Conservation (phyloP, 2,329 filamentous ascomycete species). For the Ophiocordyceps camponoti-leonardi region DNA sequence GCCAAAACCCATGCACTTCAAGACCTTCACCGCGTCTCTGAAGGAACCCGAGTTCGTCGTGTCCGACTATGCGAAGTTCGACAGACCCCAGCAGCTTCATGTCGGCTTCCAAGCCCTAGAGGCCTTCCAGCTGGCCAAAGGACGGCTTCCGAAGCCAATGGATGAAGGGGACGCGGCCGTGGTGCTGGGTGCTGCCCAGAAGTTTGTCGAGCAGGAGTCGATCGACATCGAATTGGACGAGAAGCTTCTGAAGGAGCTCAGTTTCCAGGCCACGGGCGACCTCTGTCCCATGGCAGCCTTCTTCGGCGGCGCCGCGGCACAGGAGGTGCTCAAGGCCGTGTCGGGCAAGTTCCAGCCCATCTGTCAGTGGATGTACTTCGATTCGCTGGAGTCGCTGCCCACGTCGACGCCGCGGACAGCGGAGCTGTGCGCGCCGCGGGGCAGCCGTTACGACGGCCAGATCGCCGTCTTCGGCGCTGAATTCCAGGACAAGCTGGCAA, state of each 20-base stretch:
- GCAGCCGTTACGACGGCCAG: slow-evolving; percentile 86
- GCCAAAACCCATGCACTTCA: slow-evolving; percentile 86
- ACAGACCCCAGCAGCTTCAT: slow-evolving; percentile 82
- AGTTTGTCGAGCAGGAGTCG: slow-evolving; percentile 57
- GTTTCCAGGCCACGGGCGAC: slow-evolving; percentile 86
- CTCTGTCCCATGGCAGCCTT: slow-evolving; percentile 84
- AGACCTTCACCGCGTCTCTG: slow-evolving; percentile 58
- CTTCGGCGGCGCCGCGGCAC: slow-evolving; percentile 83
- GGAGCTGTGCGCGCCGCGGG: slow-evolving; percentile 71
- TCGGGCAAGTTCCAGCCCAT: slow-evolving; percentile 97
- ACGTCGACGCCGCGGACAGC: slow-evolving; percentile 58
- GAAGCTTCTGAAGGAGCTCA: slow-evolving; percentile 82
- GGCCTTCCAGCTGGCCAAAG: slow-evolving; percentile 60
- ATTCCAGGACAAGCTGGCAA: slow-evolving; percentile 84
- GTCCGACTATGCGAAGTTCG: slow-evolving; percentile 95
- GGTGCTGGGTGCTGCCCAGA: slow-evolving; percentile 57
- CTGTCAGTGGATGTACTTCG: slow-evolving; percentile 91
- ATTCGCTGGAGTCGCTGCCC: slow-evolving; percentile 90
- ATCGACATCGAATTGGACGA: slow-evolving; percentile 60
- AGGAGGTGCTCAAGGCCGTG: slow-evolving; percentile 91
- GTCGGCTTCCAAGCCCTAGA: slow-evolving; percentile 86
- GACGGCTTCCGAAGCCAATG: slow-evolving; percentile 64
- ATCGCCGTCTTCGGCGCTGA: slow-evolving; percentile 91
- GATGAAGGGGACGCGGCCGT: slow-evolving; percentile 70
- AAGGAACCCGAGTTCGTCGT: slow-evolving; percentile 80